Evolutionary conservation across 257 asterid species (phyloP).

Genomic region (Avicennia marina): DNA sequence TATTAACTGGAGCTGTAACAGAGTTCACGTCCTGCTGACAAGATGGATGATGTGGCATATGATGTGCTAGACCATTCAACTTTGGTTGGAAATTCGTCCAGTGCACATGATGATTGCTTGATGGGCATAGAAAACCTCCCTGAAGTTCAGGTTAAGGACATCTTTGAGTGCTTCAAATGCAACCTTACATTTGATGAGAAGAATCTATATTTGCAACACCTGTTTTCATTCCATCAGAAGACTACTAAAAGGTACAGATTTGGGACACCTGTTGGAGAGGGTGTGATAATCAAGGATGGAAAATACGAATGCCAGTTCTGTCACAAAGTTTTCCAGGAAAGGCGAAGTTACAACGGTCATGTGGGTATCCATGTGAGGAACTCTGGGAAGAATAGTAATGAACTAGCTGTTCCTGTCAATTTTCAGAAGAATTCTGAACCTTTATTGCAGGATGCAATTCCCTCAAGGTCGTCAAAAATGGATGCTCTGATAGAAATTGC

Average conservation of each 20-base stretch:
- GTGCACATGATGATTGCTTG: slow-evolving; percentile 34
- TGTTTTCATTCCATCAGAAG: slow-evolving; percentile 73
- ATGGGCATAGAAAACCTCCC: slow-evolving; percentile 75
- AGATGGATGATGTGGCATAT: slow-evolving; percentile 17
- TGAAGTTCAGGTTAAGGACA: slow-evolving; percentile 79
- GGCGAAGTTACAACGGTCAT: slow-evolving; percentile 79
- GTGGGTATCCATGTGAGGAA: slow-evolving; percentile 84
- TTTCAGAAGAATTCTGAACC: slow-evolving; percentile 34
- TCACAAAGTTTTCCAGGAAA: slow-evolving; percentile 81
- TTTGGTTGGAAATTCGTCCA: slow-evolving; percentile 30
- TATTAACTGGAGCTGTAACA: slow-evolving; percentile 38
- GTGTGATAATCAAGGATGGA: slow-evolving; percentile 76
- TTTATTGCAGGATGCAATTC: slow-evolving; percentile 28
- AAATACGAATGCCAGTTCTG: slow-evolving; percentile 91
- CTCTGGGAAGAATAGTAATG: slow-evolving; percentile 46
- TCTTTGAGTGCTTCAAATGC: slow-evolving; percentile 83
- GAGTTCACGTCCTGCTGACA: slow-evolving; percentile 37
- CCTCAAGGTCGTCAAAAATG: slow-evolving; percentile 40
- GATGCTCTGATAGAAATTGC: slow-evolving; percentile 57
- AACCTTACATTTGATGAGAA: slow-evolving; percentile 64
- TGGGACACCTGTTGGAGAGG: slow-evolving; percentile 72
- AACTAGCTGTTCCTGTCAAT: slow-evolving; percentile 27
- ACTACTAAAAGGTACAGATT: slow-evolving; percentile 68
- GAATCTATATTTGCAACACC: slow-evolving; percentile 76
- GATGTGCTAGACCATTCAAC: slow-evolving; percentile 36